A percentile compares a stretch with the other conserved stretches of the same genome.
Evolutionary conservation across 176 grass and related monocot genomes (phyloP).

Genomic region (maize (Zea mays)): DNA sequence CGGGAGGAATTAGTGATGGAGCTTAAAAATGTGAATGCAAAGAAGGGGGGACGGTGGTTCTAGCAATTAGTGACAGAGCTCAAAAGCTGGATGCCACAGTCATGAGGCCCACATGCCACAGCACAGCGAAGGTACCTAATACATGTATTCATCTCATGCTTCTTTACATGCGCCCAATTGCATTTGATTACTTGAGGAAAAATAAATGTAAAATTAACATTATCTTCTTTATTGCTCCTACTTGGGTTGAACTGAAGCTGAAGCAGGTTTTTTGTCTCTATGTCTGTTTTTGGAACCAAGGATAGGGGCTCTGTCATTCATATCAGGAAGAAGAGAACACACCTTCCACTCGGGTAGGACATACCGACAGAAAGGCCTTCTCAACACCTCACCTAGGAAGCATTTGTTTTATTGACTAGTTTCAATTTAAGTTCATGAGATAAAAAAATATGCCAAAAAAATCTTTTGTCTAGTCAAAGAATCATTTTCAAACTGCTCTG

Average conservation of each 20-base stretch:
- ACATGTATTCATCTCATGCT: conserved; percentile 19
- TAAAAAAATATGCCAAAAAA: not conserved
- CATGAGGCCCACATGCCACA: conserved; percentile 31
- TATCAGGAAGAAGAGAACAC: conserved; percentile 15
- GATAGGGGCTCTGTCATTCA: conserved; percentile 23
- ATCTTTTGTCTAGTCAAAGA: not conserved
- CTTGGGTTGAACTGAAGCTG: conserved; percentile 1
- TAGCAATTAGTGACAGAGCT: conserved; percentile 45
- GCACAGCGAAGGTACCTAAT: conserved; percentile 41
- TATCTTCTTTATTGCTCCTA: not conserved
- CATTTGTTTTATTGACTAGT: too few species aligned
- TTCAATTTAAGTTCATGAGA: conserved; percentile 4
- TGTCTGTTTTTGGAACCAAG: conserved; percentile 14
- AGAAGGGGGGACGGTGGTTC: conserved; percentile 73
- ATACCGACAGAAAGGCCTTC: not conserved
- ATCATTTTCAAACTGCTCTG: not conserved
- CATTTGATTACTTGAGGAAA: conserved; percentile 16
- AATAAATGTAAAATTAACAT: not conserved
- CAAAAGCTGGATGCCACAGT: conserved; percentile 35
- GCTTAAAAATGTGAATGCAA: conserved; percentile 59
- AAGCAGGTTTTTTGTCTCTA: not conserved
- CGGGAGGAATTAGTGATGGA: conserved; percentile 80
- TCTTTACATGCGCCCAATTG: conserved; percentile 11
- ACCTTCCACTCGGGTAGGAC: not conserved
- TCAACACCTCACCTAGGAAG: not conserved